Conservation (phyloP, 352 stramenopile species). For the Pythium aquatile region DNA sequence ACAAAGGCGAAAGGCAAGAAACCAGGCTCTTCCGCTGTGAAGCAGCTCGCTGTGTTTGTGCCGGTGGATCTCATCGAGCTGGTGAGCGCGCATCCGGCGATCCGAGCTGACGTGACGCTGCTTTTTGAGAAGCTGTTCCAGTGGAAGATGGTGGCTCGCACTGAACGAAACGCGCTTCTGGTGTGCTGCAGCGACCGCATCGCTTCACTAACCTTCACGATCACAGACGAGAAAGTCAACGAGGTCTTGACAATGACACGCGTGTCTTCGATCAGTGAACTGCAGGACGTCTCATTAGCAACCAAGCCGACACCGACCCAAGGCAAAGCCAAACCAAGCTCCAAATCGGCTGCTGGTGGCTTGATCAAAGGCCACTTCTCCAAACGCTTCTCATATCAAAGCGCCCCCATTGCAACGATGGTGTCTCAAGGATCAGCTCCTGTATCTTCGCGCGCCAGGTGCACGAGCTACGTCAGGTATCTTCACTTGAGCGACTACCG, state of each 20-base stretch:
- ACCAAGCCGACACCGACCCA: slow-evolving; percentile 14
- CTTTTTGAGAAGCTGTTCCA: slow-evolving; percentile 67
- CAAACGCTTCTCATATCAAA: slow-evolving; percentile 69
- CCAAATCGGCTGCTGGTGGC: slow-evolving; percentile 2
- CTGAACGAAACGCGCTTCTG: slow-evolving; percentile 38
- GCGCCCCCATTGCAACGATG: slow-evolving; percentile 16
- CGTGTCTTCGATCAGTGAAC: slow-evolving; percentile 59
- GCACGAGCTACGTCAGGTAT: slow-evolving; percentile 34
- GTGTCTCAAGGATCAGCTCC: not conserved
- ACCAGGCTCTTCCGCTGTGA: slow-evolving; percentile 16
- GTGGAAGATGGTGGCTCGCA: slow-evolving; percentile 50
- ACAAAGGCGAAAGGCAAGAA: slow-evolving; percentile 21
- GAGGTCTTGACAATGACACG: slow-evolving; percentile 46
- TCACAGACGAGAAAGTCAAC: slow-evolving; percentile 64
- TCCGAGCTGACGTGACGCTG: slow-evolving; percentile 45
- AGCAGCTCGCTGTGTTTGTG: slow-evolving; percentile 57
- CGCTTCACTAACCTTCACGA: slow-evolving; percentile 42
- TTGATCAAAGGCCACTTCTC: slow-evolving; percentile 60
- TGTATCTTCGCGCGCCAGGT: not conserved
- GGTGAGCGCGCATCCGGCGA: slow-evolving; percentile 31
- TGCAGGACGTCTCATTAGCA: slow-evolving; percentile 21
- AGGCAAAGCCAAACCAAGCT: slow-evolving; percentile 19
- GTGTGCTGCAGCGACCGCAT: slow-evolving; percentile 37
- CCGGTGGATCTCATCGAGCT: slow-evolving; percentile 50
- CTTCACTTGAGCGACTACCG: slow-evolving; percentile 59